These are phyloP conservation scores for Fusarium cyanostomum DNA, from an alignment of 2,329 filamentous ascomycete genomes.

Conservation along the genomic window DNA sequence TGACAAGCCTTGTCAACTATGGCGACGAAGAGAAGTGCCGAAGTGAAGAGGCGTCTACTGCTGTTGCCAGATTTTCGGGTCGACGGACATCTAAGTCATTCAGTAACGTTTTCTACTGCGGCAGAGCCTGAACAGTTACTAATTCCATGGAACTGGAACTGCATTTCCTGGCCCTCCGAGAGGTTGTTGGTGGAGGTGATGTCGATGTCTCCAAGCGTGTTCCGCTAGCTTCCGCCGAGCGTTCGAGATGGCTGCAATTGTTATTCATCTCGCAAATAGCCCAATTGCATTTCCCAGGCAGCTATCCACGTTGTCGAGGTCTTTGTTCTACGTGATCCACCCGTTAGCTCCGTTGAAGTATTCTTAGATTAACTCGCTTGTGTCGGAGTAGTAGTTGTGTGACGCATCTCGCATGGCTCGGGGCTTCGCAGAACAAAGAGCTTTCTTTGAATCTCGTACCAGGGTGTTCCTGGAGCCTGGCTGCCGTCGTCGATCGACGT, in stretches of 20 bases:
- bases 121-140: background rate
- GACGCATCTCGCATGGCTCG: too few species aligned
- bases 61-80: background rate
- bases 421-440: conserved; percentile 1
- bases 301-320: background rate
- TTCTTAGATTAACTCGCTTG: background rate
- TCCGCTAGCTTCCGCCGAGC: background rate
- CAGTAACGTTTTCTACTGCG: background rate
- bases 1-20: background rate
- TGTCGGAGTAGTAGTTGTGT: too few species aligned
- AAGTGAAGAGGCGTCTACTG: background rate
- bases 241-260: background rate
- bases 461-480: background rate
- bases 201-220: background rate
- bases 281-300: background rate
- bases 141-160: background rate
- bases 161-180: background rate
- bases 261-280: background rate
- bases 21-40: background rate
- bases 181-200: background rate
- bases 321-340: conserved; percentile 6
- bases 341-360: background rate
- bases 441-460: background rate
- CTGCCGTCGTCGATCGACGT: conserved; percentile 3
- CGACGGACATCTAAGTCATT: background rate